Conservation (phyloP, 1,284 basidiomycete species). For the Ceratobasidium sp. region DNA sequence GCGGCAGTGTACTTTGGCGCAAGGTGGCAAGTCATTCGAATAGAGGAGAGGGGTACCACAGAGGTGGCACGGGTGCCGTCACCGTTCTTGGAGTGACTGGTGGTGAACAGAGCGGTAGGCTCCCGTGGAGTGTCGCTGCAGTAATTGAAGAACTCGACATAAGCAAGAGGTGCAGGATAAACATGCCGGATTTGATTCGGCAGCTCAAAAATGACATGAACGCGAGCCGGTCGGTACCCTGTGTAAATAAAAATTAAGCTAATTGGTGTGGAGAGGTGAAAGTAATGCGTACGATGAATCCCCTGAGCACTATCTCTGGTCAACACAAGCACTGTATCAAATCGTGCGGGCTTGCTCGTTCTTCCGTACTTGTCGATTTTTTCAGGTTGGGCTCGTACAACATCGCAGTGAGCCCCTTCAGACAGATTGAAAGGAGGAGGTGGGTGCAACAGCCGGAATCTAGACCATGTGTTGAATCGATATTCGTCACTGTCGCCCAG, state of each 20-base stretch:
- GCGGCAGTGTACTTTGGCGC: background rate
- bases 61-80: too few species aligned
- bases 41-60: conserved; percentile 7
- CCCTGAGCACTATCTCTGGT: background rate
- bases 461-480: conserved; percentile 6
- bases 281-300: background rate
- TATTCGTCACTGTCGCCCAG: background rate
- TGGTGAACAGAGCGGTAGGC: too few species aligned
- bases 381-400: background rate
- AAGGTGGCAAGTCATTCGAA: conserved; percentile 30
- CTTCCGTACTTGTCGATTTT: background rate
- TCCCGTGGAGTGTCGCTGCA: background rate
- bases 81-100: too few species aligned
- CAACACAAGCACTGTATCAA: background rate
- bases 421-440: conserved; percentile 13
- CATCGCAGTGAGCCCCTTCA: background rate
- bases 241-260: background rate
- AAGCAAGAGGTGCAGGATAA: background rate
- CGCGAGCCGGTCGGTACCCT: conserved; percentile 11
- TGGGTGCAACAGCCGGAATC: conserved; percentile 2
- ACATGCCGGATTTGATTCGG: background rate
- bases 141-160: conserved; percentile 28
- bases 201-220: conserved; percentile 15
- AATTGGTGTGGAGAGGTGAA: background rate
- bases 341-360: background rate